Base-by-base conservation (phyloP, 345 rosid species). In the Raphanus sativus region DNA sequence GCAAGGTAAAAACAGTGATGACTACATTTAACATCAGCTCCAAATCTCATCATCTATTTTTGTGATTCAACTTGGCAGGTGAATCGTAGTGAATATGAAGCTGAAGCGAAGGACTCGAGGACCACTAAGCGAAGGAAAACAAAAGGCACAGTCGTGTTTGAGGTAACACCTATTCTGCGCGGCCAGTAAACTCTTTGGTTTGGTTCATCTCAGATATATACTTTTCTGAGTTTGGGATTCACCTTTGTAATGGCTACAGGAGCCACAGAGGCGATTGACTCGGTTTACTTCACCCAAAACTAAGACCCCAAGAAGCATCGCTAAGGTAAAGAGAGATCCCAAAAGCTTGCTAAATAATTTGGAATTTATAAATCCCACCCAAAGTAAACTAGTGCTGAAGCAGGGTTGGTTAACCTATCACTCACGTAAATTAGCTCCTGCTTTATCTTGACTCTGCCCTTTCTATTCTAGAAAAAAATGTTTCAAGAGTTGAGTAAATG, bases 51-150 rank as follows among this genome's bases (percentile, higher is more conserved):
- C 42, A 28, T 42, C 30, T 58, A 32, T 8, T 66, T 42, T 33
- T 48, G 16, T 60, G 79, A 36, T 76, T 61, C 11, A 55, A 66
- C 65, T 30, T 69, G 69, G 75, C 83, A 91, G 98, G 93, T 91
- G 62, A 85, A 87, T 63, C 93, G 63, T 73, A 95, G 58, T 80
- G 94, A 90, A 77, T 88, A 91, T 82, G 95, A 91, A 82, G 86
- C 87, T 71, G 95, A 93, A 79, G 83, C 84, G 34, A 74, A 77
- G 2, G 85, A 85, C 78, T 93, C 88, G 69, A 80, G 88, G 81
- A 86, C 85, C 45, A 85, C 90, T 29, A 91, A 89, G 77, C 86
- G 89, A 50, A 91, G 87, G 82, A 92, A 87, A 78, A 86, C 91
- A 38, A 87, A 55, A 77, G 85, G 86, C 78, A 82, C 93, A 0